Base-by-base conservation (phyloP, 768 basidiomycete species). In the Serpula lacrymans region DNA sequence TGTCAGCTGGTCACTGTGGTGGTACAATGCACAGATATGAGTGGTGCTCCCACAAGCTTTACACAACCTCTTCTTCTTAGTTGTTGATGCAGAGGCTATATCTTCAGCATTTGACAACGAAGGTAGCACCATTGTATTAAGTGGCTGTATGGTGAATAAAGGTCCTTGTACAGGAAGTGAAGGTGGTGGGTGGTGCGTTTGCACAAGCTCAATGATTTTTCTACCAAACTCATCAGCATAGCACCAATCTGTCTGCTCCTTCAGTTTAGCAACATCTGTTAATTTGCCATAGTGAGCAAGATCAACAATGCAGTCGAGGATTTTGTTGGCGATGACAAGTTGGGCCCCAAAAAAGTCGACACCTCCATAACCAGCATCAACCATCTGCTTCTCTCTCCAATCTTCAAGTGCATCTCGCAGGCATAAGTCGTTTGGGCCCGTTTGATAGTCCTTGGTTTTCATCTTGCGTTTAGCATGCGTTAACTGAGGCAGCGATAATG, bases 261-360 rank as follows among this genome's bases (percentile, higher is more conserved):
- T 25, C 23, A 38, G 37, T 13, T 22, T n/a, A 13, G 24, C 26
- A 6, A 13, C 26, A 9, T 23, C 27, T n/a, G 27, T 9, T 38
- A 64, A 29, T 42, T 59, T 55, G 31, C 26, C 16, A 6, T 44
- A 37, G 17, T 51, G 54, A 1, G 57, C 57, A 27, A 59, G 52
- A 34, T 48, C 51, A 14, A 59, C 42, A n/a, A 65, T 58, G 16
- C 58, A 54, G n/a, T 47, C 34, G 12, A 60, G 36, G 5, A 57
- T 39, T 0, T 41, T 22, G 27, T 53, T 44, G 5, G 49, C 32
- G 39, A 62, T 39, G 18, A 63, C 17, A 2, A 56, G 17, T 16
- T 52, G 36, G 23, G 37, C 17, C 6, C 37, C 37, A 38, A 38
- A 38, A 38, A 38, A 38, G 23, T 38, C 37, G 27, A n/a, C 37